phyloP scores from a whole-genome alignment of 345 rosid species.

The Eucalyptus marginata region DNA sequence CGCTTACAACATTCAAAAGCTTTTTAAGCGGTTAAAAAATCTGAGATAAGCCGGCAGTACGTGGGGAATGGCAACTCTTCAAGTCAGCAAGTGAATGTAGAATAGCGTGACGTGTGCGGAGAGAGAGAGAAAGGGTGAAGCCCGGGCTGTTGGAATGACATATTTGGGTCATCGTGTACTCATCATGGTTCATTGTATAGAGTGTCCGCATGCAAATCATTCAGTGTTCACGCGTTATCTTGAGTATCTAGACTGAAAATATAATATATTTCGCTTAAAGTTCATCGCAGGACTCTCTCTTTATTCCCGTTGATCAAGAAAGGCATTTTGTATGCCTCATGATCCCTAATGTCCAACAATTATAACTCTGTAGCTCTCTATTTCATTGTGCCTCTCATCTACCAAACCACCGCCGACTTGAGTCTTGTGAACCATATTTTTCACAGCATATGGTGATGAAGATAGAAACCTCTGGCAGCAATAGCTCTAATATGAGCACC shows the following conservation, averaged over 20 bases:
- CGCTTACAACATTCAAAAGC: background rate
- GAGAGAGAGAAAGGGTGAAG: background rate
- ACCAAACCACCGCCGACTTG: background rate
- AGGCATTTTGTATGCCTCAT: background rate
- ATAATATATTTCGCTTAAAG: background rate
- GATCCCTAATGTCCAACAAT: background rate
- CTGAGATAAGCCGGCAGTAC: background rate
- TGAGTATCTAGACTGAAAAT: background rate
- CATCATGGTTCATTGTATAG: background rate
- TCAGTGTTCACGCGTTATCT: background rate
- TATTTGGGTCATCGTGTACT: background rate
- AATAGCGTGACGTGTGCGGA: background rate
- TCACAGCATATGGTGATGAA: background rate
- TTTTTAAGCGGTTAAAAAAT: background rate
- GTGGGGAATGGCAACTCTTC: background rate
- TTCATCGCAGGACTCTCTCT: background rate
- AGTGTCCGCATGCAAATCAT: background rate
- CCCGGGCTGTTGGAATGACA: background rate
- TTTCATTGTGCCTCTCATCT: background rate
- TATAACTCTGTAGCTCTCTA: background rate
- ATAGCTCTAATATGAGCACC: background rate
- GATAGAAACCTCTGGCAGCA: background rate
- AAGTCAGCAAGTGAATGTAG: background rate
- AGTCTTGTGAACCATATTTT: background rate
- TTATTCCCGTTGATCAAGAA: background rate